Conservation (phyloP, 805 yeast species). For the Saturnispora halmiae region DNA sequence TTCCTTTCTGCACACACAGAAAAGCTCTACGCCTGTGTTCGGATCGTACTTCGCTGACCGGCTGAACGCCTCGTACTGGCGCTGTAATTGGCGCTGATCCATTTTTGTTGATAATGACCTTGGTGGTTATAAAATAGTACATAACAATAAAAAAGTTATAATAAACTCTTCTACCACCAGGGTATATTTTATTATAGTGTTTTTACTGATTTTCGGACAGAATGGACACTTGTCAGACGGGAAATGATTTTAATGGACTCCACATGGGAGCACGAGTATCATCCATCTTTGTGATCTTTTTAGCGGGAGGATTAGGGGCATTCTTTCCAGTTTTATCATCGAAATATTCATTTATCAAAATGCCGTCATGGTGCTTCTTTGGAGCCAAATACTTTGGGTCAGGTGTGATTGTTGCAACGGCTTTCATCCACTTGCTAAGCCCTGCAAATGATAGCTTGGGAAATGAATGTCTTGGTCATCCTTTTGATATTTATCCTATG, state of each 20-base stretch:
- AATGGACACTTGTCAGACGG: slow-evolving; percentile 16
- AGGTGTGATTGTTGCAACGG: slow-evolving; percentile 77
- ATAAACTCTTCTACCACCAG: background rate
- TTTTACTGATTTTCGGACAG: no score
- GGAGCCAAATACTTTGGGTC: slow-evolving; percentile 71
- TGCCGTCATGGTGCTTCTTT: slow-evolving; percentile 58
- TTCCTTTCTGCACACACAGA: slow-evolving; percentile 68
- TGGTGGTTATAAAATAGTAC: background rate
- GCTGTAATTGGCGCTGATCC: slow-evolving; percentile 19
- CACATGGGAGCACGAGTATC: slow-evolving; percentile 43
- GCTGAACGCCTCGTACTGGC: slow-evolving; percentile 23
- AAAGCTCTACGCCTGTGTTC: slow-evolving; percentile 50
- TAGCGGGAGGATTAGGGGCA: slow-evolving; percentile 50
- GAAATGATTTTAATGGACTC: slow-evolving; percentile 21
- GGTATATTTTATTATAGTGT: background rate
- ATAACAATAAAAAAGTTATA: background rate
- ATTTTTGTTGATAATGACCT: slow-evolving; percentile 2
- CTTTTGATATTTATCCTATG: slow-evolving; percentile 43
- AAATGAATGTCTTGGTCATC: slow-evolving; percentile 54
- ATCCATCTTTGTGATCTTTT: slow-evolving; percentile 51
- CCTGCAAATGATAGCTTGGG: slow-evolving; percentile 58
- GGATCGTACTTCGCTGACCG: slow-evolving; percentile 33
- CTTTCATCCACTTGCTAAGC: slow-evolving; percentile 62
- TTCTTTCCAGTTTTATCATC: slow-evolving; percentile 58
- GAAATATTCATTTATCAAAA: slow-evolving; percentile 44